Conservation (phyloP, 495 filamentous ascomycete species). For the Bathelium albidoporum region DNA sequence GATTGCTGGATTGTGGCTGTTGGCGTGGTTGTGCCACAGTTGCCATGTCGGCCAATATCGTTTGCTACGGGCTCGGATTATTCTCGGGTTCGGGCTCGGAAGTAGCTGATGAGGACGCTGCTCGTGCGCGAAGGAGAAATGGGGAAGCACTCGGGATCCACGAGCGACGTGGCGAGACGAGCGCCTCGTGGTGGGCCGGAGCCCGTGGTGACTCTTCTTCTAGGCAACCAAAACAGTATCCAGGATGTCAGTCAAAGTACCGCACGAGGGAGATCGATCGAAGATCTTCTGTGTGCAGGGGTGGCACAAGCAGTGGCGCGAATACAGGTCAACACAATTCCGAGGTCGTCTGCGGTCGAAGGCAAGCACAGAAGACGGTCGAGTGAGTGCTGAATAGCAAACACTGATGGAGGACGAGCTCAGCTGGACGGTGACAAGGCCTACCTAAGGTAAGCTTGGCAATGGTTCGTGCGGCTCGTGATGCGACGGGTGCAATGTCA, state of each 20-base stretch:
- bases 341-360: background rate
- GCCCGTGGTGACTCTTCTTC: background rate
- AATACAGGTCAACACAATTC: background rate
- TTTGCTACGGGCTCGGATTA: background rate
- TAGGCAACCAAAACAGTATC: background rate
- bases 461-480: background rate
- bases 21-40: background rate
- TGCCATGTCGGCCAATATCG: background rate
- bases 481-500: background rate
- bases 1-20: background rate
- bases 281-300: background rate
- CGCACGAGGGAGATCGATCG: background rate
- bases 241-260: background rate
- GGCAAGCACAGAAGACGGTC: background rate
- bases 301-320: background rate
- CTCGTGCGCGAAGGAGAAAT: background rate
- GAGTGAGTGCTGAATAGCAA: background rate
- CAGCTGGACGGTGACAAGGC: background rate
- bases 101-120: background rate
- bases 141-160: background rate
- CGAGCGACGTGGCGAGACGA: background rate
- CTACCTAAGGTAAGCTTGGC: background rate
- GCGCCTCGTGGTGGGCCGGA: background rate
- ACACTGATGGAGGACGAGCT: background rate
- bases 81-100: background rate